Conservation (phyloP, 1,284 basidiomycete genomes). For the Pseudozyma flocculosa region DNA sequence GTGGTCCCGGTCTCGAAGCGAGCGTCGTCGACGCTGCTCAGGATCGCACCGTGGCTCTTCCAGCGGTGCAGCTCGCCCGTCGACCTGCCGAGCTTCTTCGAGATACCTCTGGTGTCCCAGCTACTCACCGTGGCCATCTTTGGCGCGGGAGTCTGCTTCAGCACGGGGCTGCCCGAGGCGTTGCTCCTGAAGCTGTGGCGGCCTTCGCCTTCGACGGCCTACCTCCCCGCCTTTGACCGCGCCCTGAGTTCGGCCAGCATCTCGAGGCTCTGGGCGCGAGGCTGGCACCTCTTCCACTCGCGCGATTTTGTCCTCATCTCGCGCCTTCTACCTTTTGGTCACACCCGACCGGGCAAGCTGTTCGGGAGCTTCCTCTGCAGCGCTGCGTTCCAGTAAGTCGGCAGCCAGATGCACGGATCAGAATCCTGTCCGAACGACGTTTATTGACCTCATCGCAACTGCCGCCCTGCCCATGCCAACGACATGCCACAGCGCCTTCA, state of each 20-base stretch:
- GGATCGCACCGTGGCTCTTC: slow-evolving; percentile 3
- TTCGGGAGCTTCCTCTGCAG: background rate
- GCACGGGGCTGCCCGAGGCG: slow-evolving; percentile 7
- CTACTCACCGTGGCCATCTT: slow-evolving; percentile 2
- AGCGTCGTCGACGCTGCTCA: slow-evolving; percentile 1
- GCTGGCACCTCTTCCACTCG: slow-evolving; percentile 14
- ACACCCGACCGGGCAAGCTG: background rate
- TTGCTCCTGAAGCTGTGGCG: slow-evolving; percentile 9
- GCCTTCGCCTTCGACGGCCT: slow-evolving; percentile 10
- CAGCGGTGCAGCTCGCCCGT: slow-evolving; percentile 2
- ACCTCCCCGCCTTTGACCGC: slow-evolving; percentile 17
- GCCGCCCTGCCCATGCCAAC: too few relatives aligned
- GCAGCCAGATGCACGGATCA: too few relatives aligned
- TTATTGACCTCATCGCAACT: too few relatives aligned
- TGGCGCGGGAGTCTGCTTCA: slow-evolving; percentile 13
- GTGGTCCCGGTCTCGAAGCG: slow-evolving; percentile 12
- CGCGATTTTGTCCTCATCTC: background rate
- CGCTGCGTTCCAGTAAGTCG: background rate
- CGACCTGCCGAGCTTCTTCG: slow-evolving; percentile 6
- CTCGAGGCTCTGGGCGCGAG: slow-evolving; percentile 20
- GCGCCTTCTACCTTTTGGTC: background rate
- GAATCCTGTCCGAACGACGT: too few relatives aligned
- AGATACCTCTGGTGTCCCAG: slow-evolving; percentile 11
- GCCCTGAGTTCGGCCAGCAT: slow-evolving; percentile 14
- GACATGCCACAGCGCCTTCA: slow-evolving; percentile 20